Evolutionary conservation across 495 filamentous ascomycete species (phyloP).

Genomic region (Pyrenula aspistea): DNA sequence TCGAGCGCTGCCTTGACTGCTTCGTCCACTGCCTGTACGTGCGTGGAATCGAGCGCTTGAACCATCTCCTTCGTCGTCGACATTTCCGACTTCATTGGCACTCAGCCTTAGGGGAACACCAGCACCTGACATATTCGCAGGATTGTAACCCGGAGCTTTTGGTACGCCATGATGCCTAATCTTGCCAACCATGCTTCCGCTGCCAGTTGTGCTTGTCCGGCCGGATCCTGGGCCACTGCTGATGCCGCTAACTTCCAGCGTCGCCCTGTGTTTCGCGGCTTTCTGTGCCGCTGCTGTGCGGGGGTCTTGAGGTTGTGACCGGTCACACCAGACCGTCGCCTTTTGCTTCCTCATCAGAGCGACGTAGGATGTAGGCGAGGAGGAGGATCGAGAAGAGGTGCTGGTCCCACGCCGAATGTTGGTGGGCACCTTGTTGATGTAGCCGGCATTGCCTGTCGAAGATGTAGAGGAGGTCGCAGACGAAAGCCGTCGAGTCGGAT

Average conservation of each 20-base stretch:
- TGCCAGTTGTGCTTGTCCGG: slow-evolving; percentile 45
- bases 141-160: slow-evolving; percentile 57
- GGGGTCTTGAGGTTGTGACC: slow-evolving; percentile 85
- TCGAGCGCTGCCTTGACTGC: slow-evolving; percentile 58
- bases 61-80: slow-evolving; percentile 49
- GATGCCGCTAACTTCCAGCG: slow-evolving; percentile 59
- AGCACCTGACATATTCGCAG: slow-evolving; percentile 59
- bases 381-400: slow-evolving; percentile 49
- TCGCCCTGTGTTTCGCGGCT: slow-evolving; percentile 72
- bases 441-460: slow-evolving; percentile 35
- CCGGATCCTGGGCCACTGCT: slow-evolving; percentile 19
- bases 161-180: slow-evolving; percentile 69
- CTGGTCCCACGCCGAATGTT: slow-evolving; percentile 58
- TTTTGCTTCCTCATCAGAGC: slow-evolving; percentile 92
- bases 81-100: slow-evolving; percentile 87
- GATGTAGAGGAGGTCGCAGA: slow-evolving; percentile 61
- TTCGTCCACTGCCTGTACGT: slow-evolving; percentile 66
- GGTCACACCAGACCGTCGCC: slow-evolving; percentile 97
- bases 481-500: slow-evolving; percentile 52
- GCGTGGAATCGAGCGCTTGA: slow-evolving; percentile 41
- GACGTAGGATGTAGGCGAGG: slow-evolving; percentile 66
- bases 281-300: slow-evolving; percentile 66
- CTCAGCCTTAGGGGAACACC: slow-evolving; percentile 83
- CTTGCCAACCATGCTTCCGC: slow-evolving; percentile 41
- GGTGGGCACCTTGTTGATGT: slow-evolving; percentile 20